These are phyloP conservation scores for Euphorbia tirucalli DNA, from an alignment of 345 rosid species.

Conservation along the genomic window DNA sequence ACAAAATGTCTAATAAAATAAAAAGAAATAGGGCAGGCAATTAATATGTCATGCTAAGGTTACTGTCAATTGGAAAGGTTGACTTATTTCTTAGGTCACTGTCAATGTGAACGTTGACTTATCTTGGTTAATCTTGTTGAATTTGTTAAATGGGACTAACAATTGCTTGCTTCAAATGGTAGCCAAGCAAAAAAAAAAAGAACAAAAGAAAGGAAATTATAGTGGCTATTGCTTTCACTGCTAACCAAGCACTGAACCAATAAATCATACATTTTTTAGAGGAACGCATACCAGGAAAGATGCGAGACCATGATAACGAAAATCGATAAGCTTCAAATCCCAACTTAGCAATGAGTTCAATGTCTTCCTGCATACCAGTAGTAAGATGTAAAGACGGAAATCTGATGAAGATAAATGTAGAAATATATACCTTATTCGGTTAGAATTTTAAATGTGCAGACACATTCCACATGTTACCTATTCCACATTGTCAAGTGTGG, in stretches of 20 bases:
- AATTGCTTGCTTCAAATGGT: not conserved
- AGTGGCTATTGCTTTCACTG: not conserved
- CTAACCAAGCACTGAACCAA: not conserved
- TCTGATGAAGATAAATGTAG: not conserved
- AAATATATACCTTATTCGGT: not conserved
- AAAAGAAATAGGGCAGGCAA: not conserved
- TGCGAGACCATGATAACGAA: slow-evolving; percentile 92
- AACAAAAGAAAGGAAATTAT: not conserved
- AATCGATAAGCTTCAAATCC: slow-evolving; percentile 89
- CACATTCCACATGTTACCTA: not conserved
- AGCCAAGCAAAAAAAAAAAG: no score
- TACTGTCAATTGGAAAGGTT: not conserved
- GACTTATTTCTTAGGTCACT: no score
- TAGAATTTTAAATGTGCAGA: not conserved
- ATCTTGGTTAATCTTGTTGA: no score
- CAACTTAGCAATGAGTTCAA: slow-evolving; percentile 58
- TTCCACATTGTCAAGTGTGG: not conserved
- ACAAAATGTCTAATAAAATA: not conserved
- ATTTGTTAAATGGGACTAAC: not conserved
- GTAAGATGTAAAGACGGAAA: slow-evolving; percentile 11
- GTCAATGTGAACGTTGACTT: no score
- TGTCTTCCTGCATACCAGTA: slow-evolving; percentile 64
- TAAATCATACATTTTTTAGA: not conserved
- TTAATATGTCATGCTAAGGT: not conserved
- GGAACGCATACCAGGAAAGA: slow-evolving; percentile 63